These are phyloP conservation scores for Tranzscheliella williamsii DNA, from an alignment of 1,284 basidiomycete genomes.

Conservation along the genomic window DNA sequence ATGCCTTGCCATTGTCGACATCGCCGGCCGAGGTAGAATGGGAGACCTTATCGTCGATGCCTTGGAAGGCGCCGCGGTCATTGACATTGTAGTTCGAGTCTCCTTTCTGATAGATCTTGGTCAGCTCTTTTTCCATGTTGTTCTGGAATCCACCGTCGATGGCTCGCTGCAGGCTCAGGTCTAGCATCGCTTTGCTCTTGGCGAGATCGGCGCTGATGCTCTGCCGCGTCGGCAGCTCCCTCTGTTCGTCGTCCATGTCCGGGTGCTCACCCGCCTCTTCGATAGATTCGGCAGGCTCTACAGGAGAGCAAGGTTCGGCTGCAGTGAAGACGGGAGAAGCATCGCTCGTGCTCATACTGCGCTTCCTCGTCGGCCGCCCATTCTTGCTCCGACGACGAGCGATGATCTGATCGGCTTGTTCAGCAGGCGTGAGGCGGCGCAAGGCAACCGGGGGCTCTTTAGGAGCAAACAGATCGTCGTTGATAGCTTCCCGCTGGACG, in stretches of 20 bases:
- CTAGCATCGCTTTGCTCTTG: slow-evolving; percentile 42
- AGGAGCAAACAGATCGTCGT: too few species aligned
- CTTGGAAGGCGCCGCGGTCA: slow-evolving; percentile 51
- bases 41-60: slow-evolving; percentile 64
- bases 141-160: slow-evolving; percentile 46
- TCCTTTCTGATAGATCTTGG: slow-evolving; percentile 47
- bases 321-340: slow-evolving; percentile 30
- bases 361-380: slow-evolving; percentile 23
- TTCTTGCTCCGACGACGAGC: slow-evolving; percentile 49
- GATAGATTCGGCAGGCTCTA: too few species aligned
- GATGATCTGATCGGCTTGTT: slow-evolving; percentile 54
- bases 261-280: too few species aligned
- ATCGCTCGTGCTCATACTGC: slow-evolving; percentile 50
- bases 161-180: slow-evolving; percentile 42
- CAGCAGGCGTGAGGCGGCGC: slow-evolving; percentile 36
- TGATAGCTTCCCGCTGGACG: too few species aligned
- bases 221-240: slow-evolving; percentile 32
- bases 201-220: slow-evolving; percentile 47
- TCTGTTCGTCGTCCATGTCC: slow-evolving; percentile 13
- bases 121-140: slow-evolving; percentile 48
- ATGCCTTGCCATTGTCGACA: slow-evolving; percentile 78
- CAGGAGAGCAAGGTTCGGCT: too few species aligned
- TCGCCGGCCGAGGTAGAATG: slow-evolving; percentile 76
- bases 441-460: not conserved
- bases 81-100: slow-evolving; percentile 65